These are phyloP conservation scores for Fusarium foetens DNA, from an alignment of 2,329 filamentous ascomycete genomes.

Conservation along the genomic window DNA sequence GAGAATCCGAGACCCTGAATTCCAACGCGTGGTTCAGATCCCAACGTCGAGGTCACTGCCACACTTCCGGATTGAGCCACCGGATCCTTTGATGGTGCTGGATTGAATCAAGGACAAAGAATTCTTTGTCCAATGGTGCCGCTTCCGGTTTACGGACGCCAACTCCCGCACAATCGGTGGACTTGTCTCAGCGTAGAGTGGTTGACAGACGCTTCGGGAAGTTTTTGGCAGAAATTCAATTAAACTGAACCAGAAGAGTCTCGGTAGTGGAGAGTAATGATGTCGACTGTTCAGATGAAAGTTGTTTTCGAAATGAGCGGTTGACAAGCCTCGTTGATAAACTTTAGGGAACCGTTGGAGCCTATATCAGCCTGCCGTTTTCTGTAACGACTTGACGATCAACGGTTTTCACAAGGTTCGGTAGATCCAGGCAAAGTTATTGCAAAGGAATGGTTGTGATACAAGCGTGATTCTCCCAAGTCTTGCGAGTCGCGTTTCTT, in stretches of 20 bases:
- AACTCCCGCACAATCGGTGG: constrained; percentile 24
- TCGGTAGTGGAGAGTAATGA: constrained; percentile 2
- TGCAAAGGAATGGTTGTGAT: constrained; percentile 9
- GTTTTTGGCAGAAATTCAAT: constrained; percentile 13
- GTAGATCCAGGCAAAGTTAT: constrained; percentile 5
- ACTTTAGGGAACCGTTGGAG: constrained; percentile 27
- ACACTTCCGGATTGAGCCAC: constrained; percentile 39
- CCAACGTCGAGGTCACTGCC: constrained; percentile 34
- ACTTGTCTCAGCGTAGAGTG: constrained; percentile 42
- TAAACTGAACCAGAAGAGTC: constrained; percentile 23
- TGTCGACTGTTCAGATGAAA: constrained; percentile 1
- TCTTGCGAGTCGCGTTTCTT: constrained; percentile 18
- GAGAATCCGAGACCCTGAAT: constrained; percentile 43
- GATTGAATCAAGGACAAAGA: constrained; percentile 27
- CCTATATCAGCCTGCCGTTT: constrained; percentile 12
- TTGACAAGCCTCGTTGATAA: constrained; percentile 24
- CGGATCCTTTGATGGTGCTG: constrained; percentile 17
- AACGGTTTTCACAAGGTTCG: constrained; percentile 23
- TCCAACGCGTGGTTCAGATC: constrained; percentile 41
- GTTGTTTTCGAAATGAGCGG: constrained; percentile 6
- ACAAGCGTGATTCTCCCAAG: constrained; percentile 17
- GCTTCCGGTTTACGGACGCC: constrained; percentile 26
- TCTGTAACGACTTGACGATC: constrained; percentile 20
- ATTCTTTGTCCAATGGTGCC: constrained; percentile 37
- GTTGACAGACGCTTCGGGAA: constrained; percentile 24